Conservation (phyloP, 352 stramenopile genomes). For the Phytophthora boehmeriae region DNA sequence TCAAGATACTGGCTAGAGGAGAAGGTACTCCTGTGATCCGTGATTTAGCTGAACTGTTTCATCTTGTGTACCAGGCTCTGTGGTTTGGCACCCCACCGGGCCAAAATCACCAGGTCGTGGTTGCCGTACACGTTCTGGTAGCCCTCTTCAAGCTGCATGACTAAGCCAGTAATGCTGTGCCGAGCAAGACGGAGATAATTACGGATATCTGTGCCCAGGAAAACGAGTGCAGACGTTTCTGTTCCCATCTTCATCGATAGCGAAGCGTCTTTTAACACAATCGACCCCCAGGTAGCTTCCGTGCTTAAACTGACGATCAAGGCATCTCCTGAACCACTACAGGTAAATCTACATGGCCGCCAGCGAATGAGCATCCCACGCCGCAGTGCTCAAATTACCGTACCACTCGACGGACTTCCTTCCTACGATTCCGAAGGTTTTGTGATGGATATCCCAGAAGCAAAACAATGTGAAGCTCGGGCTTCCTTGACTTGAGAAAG, state of each 20-base stretch:
- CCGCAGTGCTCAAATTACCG: background rate
- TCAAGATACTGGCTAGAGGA: too few relatives aligned
- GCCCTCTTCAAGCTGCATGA: conserved; percentile 6
- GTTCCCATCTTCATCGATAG: conserved; percentile 13
- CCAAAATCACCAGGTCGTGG: conserved; percentile 1
- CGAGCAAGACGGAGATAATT: conserved; percentile 2
- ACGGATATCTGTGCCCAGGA: conserved; percentile 8
- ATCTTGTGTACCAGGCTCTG: too few relatives aligned
- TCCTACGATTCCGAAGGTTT: background rate
- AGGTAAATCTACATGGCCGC: background rate
- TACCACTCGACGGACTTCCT: conserved; percentile 1
- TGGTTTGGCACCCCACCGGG: conserved; percentile 13
- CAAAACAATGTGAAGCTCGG: background rate
- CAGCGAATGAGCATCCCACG: conserved; percentile 7
- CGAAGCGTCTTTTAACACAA: conserved; percentile 7
- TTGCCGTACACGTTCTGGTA: conserved; percentile 6
- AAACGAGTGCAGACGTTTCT: background rate
- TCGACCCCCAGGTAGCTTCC: background rate
- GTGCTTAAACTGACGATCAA: conserved; percentile 1
- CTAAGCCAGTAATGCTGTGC: background rate
- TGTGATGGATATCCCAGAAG: conserved; percentile 4
- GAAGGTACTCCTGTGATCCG: too few relatives aligned
- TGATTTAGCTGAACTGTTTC: too few relatives aligned
- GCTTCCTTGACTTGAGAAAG: background rate
- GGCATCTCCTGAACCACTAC: background rate